Evolutionary conservation across 164 flowering plant species (phyloP).

Genomic region (Hamamelis virginiana): DNA sequence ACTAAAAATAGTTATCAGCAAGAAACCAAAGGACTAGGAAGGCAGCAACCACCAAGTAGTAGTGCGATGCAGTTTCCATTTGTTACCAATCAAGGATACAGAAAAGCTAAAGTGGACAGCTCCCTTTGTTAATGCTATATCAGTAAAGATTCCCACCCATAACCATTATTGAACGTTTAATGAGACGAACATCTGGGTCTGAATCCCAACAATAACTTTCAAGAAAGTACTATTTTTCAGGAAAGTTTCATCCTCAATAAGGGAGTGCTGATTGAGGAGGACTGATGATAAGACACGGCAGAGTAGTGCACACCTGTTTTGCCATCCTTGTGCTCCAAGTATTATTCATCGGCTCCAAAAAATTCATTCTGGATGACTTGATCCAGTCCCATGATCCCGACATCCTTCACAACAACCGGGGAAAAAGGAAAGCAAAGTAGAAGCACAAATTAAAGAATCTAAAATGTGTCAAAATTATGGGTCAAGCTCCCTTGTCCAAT

Average conservation of each 20-base stretch:
- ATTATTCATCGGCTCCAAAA: not conserved
- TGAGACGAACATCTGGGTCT: not conserved
- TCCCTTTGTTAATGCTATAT: constrained; percentile 1
- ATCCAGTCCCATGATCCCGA: not conserved
- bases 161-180: not conserved
- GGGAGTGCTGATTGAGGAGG: not conserved
- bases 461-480: not conserved
- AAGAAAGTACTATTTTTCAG: no score
- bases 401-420: not conserved
- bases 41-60: not conserved
- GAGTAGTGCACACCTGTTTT: not conserved
- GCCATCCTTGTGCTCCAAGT: not conserved
- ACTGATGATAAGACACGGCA: not conserved
- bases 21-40: not conserved
- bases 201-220: not conserved
- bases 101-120: not conserved
- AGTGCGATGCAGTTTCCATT: not conserved
- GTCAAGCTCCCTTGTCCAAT: no score
- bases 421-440: not conserved
- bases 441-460: not conserved
- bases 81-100: not conserved
- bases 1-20: not conserved
- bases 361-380: not conserved
- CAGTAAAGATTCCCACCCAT: not conserved
- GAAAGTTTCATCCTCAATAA: no score